A percentile compares a stretch with the other conserved stretches of the same genome.
These are phyloP conservation scores for Hymenoscyphus salicellus DNA, from an alignment of 2,329 filamentous ascomycete species.

Conservation along the genomic window DNA sequence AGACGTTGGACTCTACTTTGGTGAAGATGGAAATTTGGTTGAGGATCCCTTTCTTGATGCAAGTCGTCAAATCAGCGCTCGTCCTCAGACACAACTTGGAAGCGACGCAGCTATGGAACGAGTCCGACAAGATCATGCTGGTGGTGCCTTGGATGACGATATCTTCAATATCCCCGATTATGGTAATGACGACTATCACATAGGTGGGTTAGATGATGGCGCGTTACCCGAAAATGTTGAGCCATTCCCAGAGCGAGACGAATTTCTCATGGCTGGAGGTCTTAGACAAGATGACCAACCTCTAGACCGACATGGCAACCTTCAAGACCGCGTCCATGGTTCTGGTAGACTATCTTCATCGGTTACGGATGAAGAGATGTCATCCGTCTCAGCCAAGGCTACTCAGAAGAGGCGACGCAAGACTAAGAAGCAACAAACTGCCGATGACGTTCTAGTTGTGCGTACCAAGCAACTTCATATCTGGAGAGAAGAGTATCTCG, in stretches of 20 bases:
- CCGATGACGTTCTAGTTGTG: conserved; percentile 51
- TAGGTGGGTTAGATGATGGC: conserved; percentile 31
- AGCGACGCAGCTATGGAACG: conserved; percentile 40
- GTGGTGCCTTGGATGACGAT: conserved; percentile 32
- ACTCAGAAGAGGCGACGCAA: conserved; percentile 39
- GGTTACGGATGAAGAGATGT: conserved; percentile 25
- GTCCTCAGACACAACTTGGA: conserved; percentile 20
- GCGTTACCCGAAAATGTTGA: conserved; percentile 32
- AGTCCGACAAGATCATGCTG: conserved; percentile 44
- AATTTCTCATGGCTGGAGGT: conserved; percentile 26
- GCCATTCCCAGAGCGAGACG: conserved; percentile 25
- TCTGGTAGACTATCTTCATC: conserved; percentile 13
- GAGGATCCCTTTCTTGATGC: conserved; percentile 38
- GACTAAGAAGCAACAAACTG: conserved; percentile 39
- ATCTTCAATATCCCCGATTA: conserved; percentile 21
- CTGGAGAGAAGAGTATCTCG: conserved; percentile 58
- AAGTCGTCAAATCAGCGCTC: conserved; percentile 18
- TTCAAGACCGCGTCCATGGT: conserved; percentile 25
- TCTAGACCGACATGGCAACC: conserved; percentile 19
- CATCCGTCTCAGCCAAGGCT: conserved; percentile 41
- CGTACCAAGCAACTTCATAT: conserved; percentile 52
- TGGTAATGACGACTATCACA: conserved; percentile 25
- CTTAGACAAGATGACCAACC: conserved; percentile 24
- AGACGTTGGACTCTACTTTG: conserved; percentile 49
- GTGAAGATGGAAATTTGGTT: conserved; percentile 58